Evolutionary conservation across 192 early-diverging fungal genomes (phyloP).

Genomic region (Backusella westeae): DNA sequence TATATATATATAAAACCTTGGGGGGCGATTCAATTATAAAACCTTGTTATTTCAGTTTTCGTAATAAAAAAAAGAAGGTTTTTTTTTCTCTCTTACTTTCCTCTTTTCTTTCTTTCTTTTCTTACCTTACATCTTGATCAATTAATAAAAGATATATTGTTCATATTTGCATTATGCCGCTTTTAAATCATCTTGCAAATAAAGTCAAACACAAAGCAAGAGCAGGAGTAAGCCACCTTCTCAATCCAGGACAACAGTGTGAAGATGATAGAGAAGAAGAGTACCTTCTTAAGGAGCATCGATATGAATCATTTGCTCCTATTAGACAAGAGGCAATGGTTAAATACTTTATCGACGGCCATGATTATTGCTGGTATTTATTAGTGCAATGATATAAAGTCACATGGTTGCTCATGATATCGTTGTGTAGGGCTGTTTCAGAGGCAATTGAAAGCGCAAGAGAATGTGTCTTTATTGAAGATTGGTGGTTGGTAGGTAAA

Average conservation of each 20-base stretch:
- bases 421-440: conserved; percentile 48
- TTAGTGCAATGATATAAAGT: background rate
- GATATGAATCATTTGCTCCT: conserved; percentile 74
- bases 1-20: background rate
- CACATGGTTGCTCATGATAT: background rate
- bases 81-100: background rate
- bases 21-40: background rate
- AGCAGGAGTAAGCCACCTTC: conserved; percentile 3
- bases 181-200: conserved; percentile 10
- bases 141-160: background rate
- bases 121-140: too few species aligned
- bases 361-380: conserved; percentile 64
- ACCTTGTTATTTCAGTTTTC: background rate
- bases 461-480: conserved; percentile 63
- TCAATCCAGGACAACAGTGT: conserved; percentile 31
- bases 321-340: conserved; percentile 60
- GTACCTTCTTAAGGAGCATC: conserved; percentile 42
- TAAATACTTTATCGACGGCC: conserved; percentile 76
- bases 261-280: conserved; percentile 45
- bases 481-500: conserved; percentile 75
- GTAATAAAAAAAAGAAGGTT: background rate
- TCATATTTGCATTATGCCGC: background rate
- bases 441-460: conserved; percentile 70
- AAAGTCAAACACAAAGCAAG: conserved; percentile 8
- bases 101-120: background rate